Base-by-base conservation (phyloP, 2,329 filamentous ascomycete genomes). In the Diaporthe nobilis region DNA sequence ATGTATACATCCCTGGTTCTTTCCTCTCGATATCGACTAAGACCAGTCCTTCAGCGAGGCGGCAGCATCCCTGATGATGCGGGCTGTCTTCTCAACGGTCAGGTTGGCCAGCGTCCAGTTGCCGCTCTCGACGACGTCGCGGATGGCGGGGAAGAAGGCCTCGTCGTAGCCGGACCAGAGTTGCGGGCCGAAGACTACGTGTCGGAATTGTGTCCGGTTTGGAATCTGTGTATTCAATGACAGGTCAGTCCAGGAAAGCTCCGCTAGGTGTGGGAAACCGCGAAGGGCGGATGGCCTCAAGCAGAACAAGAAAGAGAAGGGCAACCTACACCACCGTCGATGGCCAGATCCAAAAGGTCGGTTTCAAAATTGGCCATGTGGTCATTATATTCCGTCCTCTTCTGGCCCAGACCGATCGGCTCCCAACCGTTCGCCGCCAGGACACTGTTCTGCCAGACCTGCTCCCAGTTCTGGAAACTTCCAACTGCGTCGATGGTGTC, bases 171-270 rank as follows among this genome's bases (percentile, higher is more conserved):
- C 91, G 47, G 92, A 92, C 93, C 95, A 96, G 3, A 91, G 87
- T 81, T 95, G 91, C 0, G 97, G 97, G 2, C 94, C 96, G 82
- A 96, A 98, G 74, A 99, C 86, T 81, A 97, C 90, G 84, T 98
- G 97, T 84, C 97, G 98, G 88, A 95, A 99, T 85, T 98, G 97
- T 7, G 94, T 94, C 78, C 96, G 92, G 80, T 95, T 95, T 53
- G 94, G 94, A 6, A 98, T 90, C 94, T 95, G 74, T 70, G 73
- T 8, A 8, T 1, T 65, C 80, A 74, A 53, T 44, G 12, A 53
- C n/a, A 58, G 31, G 51, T 28, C 61, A 75, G 53, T 37, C 55
- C 4, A 55, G 3, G 28, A 42, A 20, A 39, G 34, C 8, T 22
- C 34, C 34, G 5, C 34, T 13, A 8, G n/a, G 22, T 13, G n/a